A percentile compares a stretch with the other conserved stretches of the same genome.
Evolutionary conservation across 169 alveolate genomes (phyloP).

Genomic region (Plasmodium coatneyi): DNA sequence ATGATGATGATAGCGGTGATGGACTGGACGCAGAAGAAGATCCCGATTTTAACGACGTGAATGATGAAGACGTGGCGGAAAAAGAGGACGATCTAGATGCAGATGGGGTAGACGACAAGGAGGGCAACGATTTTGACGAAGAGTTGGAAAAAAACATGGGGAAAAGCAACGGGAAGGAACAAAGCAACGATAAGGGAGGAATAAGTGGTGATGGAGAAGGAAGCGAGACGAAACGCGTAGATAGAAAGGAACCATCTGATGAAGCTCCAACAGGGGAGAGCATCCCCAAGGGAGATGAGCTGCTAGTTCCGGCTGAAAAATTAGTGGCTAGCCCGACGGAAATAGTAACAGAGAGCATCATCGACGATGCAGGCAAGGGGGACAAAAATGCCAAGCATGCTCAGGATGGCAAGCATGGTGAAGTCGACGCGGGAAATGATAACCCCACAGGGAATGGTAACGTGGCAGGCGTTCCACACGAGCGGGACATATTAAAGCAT

Average conservation of each 20-base stretch:
- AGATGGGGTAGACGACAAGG: background rate
- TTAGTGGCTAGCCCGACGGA: background rate
- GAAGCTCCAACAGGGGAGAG: background rate
- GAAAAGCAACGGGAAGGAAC: background rate
- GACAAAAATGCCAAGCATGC: background rate
- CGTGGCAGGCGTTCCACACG: background rate
- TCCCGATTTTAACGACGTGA: background rate
- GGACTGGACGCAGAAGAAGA: constrained; percentile 1
- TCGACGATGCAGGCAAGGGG: background rate
- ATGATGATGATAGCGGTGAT: constrained; percentile 9
- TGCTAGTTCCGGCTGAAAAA: background rate
- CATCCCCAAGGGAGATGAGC: background rate
- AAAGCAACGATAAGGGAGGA: background rate
- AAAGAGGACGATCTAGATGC: constrained; percentile 9
- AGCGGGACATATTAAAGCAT: constrained; percentile 32
- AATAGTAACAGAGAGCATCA: constrained; percentile 11
- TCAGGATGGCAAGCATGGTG: background rate
- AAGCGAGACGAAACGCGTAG: background rate
- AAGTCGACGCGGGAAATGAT: background rate
- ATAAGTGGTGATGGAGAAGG: background rate
- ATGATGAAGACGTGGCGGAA: constrained; percentile 10
- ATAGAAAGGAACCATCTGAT: background rate
- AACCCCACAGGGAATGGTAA: background rate
- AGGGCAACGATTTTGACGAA: background rate
- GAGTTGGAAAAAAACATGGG: background rate